These are phyloP conservation scores for Mucor irregularis DNA, from an alignment of 371 early-diverging fungal species.

Conservation along the genomic window DNA sequence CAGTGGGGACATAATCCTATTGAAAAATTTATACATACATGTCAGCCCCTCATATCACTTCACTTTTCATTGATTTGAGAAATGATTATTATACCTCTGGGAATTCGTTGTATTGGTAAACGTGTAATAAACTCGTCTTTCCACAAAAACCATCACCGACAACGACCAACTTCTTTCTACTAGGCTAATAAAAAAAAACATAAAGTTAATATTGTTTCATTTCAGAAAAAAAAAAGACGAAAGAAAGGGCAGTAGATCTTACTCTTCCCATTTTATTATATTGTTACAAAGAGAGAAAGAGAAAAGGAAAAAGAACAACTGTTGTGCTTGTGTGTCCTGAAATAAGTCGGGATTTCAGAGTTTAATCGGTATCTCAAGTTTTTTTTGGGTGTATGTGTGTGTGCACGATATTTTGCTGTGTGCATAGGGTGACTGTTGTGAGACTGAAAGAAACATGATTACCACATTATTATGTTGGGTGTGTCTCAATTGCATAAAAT, in stretches of 20 bases:
- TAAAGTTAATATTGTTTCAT: background rate
- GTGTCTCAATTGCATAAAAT: too few species aligned
- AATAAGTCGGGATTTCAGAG: too few species aligned
- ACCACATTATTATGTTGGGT: too few species aligned
- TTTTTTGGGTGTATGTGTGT: too few species aligned
- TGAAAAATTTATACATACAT: background rate
- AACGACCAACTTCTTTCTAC: conserved; percentile 64
- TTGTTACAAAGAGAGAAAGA: background rate
- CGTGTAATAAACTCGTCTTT: conserved; percentile 65
- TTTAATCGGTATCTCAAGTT: too few species aligned
- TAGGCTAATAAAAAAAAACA: background rate
- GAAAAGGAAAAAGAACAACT: background rate
- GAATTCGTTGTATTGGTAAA: conserved; percentile 58
- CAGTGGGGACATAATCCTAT: conserved; percentile 58
- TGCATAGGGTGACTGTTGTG: too few species aligned
- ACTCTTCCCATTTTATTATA: background rate
- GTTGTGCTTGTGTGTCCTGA: too few species aligned
- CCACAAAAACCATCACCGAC: conserved; percentile 78
- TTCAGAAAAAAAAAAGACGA: background rate
- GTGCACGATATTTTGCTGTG: too few species aligned
- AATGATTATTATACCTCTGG: conserved; percentile 57
- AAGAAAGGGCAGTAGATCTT: background rate
- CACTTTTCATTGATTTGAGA: too few species aligned
- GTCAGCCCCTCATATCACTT: too few species aligned
- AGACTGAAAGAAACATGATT: too few species aligned